phyloP scores from a whole-genome alignment of 2,329 filamentous ascomycete genomes.

The Ophiosphaerella korrae region DNA sequence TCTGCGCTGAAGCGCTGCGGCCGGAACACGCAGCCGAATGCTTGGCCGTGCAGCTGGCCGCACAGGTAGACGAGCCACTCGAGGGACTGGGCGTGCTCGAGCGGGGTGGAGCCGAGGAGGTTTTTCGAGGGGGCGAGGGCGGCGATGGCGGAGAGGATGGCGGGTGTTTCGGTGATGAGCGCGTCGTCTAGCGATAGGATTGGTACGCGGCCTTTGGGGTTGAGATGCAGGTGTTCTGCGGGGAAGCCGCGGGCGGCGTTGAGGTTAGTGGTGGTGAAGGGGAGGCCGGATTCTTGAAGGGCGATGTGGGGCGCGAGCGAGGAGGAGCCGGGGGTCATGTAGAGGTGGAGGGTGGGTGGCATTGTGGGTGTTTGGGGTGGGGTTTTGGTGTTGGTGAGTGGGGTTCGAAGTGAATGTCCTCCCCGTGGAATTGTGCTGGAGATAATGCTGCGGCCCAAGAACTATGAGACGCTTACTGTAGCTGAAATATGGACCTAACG shows the following conservation, averaged over 20 bases:
- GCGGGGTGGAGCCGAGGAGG: constrained; percentile 16
- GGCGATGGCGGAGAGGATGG: constrained; percentile 22
- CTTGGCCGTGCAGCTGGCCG: constrained; percentile 24
- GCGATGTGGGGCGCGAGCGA: constrained; percentile 26
- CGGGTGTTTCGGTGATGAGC: constrained; percentile 27
- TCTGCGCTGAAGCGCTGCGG: constrained; percentile 19
- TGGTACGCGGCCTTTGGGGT: constrained; percentile 28
- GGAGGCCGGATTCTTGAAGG: constrained; percentile 16
- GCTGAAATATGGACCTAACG: too few species aligned
- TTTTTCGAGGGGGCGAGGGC: constrained; percentile 18
- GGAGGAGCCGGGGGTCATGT: constrained; percentile 17
- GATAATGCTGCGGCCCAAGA: too few species aligned
- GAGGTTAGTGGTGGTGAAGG: constrained; percentile 14
- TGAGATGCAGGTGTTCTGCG: constrained; percentile 15
- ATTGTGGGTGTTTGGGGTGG: constrained; percentile 3
- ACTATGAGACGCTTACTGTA: too few species aligned
- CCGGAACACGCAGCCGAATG: constrained; percentile 20
- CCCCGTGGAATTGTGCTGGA: too few species aligned
- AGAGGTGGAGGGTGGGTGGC: constrained; percentile 24
- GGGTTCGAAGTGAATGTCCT: background rate
- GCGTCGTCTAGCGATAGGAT: constrained; percentile 21
- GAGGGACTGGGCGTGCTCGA: constrained; percentile 20
- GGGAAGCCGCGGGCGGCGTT: constrained; percentile 13
- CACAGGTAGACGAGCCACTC: constrained; percentile 29
- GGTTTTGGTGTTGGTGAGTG: background rate